Base-by-base conservation (phyloP, 164 flowering plant species). In the Houttuynia cordata region DNA sequence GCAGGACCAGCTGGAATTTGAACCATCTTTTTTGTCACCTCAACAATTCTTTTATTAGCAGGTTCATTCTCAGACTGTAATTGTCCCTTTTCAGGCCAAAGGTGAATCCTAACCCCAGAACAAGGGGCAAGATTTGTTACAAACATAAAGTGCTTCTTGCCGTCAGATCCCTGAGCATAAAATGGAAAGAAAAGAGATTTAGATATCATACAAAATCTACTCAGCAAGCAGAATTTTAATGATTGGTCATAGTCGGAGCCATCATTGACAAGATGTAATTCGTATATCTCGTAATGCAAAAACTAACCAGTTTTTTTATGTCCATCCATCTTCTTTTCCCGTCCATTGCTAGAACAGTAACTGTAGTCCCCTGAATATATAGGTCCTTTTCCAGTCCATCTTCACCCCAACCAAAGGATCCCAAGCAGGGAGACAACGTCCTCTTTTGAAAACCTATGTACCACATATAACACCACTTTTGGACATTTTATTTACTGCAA, bases 251-350 rank as follows among this genome's bases (percentile, higher is more conserved):
- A 23, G 18, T 54, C 18, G 17, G 17, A 45, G 13, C 14, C 17
- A 10, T 45, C 17, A 58, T 19, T 58, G 60, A 58, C 24, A 60
- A 60, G n/a, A 49, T 8, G 17, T 18, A 34, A 51, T 24, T 37
- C 10, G 14, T 17, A 45, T 17, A 45, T 17, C 12, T 7, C 20
- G 13, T 19, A 24, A 15, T 56, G 21, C 23, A 10, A 64, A 42
- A 39, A 72, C 91, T 78, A 24, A 94, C 99, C 92, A 86, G 79
- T 75, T 84, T 85, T 63, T 75, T 74, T 62, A 90, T 86, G 78
- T 94, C 99, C 76, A 94, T 62, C 99, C 99, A 94, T 53, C 99
- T 83, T 69, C 97, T 85, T 66, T 86, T 81, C 67, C 99, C 99
- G 81, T 94, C 99, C 96, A 91, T 91, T 23, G 99, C 97, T 73